Evolutionary conservation across 2,329 filamentous ascomycete species (phyloP).

Genomic region (Exutisphaerella laricina): DNA sequence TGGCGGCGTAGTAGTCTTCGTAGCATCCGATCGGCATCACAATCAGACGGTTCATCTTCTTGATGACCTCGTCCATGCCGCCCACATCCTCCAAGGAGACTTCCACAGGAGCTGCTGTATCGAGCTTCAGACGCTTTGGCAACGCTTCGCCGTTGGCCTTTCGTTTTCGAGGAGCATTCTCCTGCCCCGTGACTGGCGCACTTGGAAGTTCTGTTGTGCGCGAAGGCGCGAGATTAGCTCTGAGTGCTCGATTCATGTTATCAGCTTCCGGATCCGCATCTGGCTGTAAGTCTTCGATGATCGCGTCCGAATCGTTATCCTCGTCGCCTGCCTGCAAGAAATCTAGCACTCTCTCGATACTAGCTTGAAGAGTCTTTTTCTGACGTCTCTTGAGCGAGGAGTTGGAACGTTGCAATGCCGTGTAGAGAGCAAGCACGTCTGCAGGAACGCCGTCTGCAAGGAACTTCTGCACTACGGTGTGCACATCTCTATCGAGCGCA

Average conservation of each 20-base stretch:
- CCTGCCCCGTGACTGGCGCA: constrained; percentile 22
- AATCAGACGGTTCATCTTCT: constrained; percentile 63
- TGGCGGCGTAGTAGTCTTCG: constrained; percentile 58
- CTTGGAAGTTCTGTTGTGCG: constrained; percentile 5
- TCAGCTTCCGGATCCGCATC: constrained; percentile 34
- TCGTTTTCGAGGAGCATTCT: constrained; percentile 45
- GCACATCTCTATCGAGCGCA: constrained; percentile 50
- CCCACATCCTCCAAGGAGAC: constrained; percentile 67
- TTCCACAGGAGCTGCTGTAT: constrained; percentile 55
- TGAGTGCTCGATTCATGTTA: constrained; percentile 56
- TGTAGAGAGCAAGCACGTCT: constrained; percentile 53
- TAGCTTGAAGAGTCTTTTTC: constrained; percentile 75
- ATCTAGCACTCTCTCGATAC: constrained; percentile 74
- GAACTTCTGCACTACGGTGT: constrained; percentile 37
- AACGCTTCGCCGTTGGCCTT: constrained; percentile 61
- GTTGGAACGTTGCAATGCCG: constrained; percentile 77
- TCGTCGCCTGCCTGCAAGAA: constrained; percentile 62
- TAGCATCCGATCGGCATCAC: constrained; percentile 67
- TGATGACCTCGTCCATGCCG: constrained; percentile 67
- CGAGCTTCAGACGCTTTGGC: constrained; percentile 60
- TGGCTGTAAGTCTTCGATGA: constrained; percentile 39
- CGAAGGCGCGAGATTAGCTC: constrained; percentile 23
- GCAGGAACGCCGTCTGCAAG: constrained; percentile 23
- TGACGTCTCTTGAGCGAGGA: constrained; percentile 77
- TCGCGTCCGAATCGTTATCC: constrained; percentile 49